Evolutionary conservation across 202 grass and related monocot species (phyloP).

Genomic region (Setaria viridis): DNA sequence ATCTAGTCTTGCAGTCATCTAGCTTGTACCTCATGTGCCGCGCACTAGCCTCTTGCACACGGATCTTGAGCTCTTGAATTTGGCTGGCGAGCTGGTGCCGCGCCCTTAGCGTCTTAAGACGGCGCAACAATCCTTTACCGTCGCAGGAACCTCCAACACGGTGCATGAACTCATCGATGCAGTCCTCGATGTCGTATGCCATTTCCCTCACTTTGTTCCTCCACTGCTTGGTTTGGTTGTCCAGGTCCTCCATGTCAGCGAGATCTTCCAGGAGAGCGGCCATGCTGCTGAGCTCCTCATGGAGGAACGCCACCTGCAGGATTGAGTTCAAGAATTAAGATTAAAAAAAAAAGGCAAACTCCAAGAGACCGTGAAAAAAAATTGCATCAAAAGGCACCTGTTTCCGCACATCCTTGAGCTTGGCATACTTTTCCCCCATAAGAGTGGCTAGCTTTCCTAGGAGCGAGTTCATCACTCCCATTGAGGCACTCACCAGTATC

Average conservation of each 20-base stretch:
- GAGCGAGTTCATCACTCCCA: background rate
- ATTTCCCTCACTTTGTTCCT: background rate
- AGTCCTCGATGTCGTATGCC: background rate
- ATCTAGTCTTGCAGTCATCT: background rate
- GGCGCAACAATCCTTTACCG: background rate
- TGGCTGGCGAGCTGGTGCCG: background rate
- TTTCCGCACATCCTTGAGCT: background rate
- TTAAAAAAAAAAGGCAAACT: background rate
- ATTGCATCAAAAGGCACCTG: background rate
- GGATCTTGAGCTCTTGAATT: conserved; percentile 4
- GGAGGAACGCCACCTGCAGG: background rate
- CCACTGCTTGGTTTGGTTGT: conserved; percentile 3
- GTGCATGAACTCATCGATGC: background rate
- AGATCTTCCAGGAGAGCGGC: background rate
- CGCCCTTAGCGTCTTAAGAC: background rate
- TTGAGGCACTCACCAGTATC: background rate
- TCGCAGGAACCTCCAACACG: background rate
- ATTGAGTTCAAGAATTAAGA: background rate
- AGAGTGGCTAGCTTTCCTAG: conserved; percentile 11
- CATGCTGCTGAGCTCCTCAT: conserved; percentile 1
- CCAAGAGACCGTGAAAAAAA: background rate
- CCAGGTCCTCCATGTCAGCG: background rate
- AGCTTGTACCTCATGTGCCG: background rate
- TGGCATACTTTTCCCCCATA: background rate
- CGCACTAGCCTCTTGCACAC: conserved; percentile 1